A percentile compares a stretch with the other conserved stretches of the same genome.
Evolutionary conservation across 2,329 filamentous ascomycete genomes (phyloP).

Genomic region (Fusarium sp.): DNA sequence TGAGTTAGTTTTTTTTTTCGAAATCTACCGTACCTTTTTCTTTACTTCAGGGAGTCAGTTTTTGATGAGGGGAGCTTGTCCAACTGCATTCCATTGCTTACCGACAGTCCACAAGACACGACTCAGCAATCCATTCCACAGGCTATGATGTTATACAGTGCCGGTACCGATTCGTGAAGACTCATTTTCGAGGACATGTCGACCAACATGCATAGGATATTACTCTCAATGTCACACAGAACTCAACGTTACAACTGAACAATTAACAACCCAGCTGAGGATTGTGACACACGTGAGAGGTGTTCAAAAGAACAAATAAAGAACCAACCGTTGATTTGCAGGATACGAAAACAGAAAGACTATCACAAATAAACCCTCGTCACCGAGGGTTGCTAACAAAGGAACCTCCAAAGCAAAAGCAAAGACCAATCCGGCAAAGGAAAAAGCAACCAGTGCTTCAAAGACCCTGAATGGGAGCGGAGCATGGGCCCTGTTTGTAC

Average conservation of each 20-base stretch:
- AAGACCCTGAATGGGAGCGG: conserved; percentile 22
- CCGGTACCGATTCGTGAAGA: neutral
- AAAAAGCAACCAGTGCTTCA: conserved; percentile 20
- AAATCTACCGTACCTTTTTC: neutral
- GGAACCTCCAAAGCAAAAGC: neutral
- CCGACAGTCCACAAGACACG: neutral
- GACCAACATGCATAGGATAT: conserved; percentile 3
- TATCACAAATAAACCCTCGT: conserved; percentile 2
- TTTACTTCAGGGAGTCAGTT: conserved; percentile 12
- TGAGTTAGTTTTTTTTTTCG: neutral
- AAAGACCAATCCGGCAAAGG: conserved; percentile 24
- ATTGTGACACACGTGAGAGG: conserved; percentile 7
- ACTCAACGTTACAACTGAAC: conserved; percentile 30
- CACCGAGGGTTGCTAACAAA: conserved; percentile 12
- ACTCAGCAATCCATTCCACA: neutral
- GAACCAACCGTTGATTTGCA: neutral
- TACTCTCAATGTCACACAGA: conserved; percentile 3
- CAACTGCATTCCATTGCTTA: conserved; percentile 2
- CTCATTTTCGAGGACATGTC: neutral
- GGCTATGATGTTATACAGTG: conserved; percentile 9
- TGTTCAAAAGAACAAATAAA: conserved; percentile 5
- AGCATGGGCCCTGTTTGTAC: conserved; percentile 27
- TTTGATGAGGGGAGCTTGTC: neutral
- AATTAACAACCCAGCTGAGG: neutral
- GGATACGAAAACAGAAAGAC: conserved; percentile 5